phyloP scores from a whole-genome alignment of 2,329 filamentous ascomycete genomes.

The Fusarium verrucosum region DNA sequence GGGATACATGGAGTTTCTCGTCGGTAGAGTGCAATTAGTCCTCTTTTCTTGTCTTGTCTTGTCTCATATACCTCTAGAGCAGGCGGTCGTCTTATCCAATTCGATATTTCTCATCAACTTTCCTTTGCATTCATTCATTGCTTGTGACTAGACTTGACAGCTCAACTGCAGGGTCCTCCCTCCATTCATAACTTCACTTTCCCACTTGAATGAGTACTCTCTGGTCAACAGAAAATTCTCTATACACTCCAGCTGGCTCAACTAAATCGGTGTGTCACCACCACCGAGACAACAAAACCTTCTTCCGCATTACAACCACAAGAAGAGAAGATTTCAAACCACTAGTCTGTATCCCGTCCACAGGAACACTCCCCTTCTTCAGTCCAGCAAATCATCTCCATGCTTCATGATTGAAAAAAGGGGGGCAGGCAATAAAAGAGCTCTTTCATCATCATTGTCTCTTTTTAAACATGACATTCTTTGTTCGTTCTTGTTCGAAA shows the following conservation, averaged over 20 bases:
- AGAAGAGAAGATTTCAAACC: constrained; percentile 33
- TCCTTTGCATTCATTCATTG: not conserved
- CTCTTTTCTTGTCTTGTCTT: constrained; percentile 30
- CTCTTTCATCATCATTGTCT: constrained; percentile 40
- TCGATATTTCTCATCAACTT: constrained; percentile 23
- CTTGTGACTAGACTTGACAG: not conserved
- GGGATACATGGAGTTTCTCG: constrained; percentile 32
- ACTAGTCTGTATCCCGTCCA: constrained; percentile 35
- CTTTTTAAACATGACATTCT: constrained; percentile 37
- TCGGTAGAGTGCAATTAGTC: constrained; percentile 18
- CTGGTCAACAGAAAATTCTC: constrained; percentile 18
- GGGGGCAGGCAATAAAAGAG: constrained; percentile 20
- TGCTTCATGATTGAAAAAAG: constrained; percentile 35
- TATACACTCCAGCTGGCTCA: not conserved
- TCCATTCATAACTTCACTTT: not conserved
- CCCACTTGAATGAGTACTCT: not conserved
- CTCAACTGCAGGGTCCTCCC: not conserved
- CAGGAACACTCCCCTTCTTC: constrained; percentile 11
- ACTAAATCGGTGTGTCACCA: constrained; percentile 11
- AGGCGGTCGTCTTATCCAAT: constrained; percentile 38
- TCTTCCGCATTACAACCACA: constrained; percentile 30
- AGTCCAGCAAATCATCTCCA: constrained; percentile 29
- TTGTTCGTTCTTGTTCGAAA: constrained; percentile 26
- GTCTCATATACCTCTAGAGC: constrained; percentile 43
- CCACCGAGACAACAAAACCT: constrained; percentile 3